These are phyloP conservation scores for Polytolypa hystricis DNA, from an alignment of 2,329 filamentous ascomycete genomes.

Conservation along the genomic window DNA sequence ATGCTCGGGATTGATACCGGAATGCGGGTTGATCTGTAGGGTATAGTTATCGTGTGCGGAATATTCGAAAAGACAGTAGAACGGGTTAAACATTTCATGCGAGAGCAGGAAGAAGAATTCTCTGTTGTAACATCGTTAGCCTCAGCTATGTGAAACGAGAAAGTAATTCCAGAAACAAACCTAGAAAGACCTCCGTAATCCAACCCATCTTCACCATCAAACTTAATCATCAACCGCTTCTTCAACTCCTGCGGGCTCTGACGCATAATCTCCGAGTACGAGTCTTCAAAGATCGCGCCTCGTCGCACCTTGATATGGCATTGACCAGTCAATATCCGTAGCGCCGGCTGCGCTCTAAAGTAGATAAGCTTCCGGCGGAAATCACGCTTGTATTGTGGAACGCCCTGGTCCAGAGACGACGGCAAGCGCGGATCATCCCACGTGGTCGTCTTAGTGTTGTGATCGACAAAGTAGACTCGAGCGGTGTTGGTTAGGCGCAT, in stretches of 20 bases:
- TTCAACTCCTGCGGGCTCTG: constrained; percentile 93
- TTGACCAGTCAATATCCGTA: constrained; percentile 90
- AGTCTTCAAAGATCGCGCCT: constrained; percentile 97
- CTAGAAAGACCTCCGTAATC: constrained; percentile 94
- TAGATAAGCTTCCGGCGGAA: constrained; percentile 97
- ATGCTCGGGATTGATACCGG: constrained; percentile 97
- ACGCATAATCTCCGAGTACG: constrained; percentile 94
- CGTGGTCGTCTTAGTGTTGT: constrained; percentile 98
- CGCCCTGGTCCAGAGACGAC: constrained; percentile 93
- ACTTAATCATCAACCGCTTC: constrained; percentile 99
- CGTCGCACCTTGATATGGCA: constrained; percentile 96
- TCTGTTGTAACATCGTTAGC: constrained; percentile 35
- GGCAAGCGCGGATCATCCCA: constrained; percentile 96
- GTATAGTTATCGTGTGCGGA: constrained; percentile 99
- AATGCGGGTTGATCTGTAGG: constrained; percentile 98
- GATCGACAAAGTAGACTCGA: constrained; percentile 95
- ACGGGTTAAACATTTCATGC: constrained; percentile 99
- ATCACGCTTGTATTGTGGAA: constrained; percentile 98
- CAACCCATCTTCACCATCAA: constrained; percentile 93
- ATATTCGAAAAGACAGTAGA: constrained; percentile 99
- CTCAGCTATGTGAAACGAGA: background rate
- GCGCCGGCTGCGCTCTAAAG: constrained; percentile 93
- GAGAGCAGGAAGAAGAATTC: constrained; percentile 99
- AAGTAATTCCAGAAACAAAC: constrained; percentile 32
- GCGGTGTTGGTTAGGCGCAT: constrained; percentile 98